Base-by-base conservation (phyloP, 768 basidiomycete genomes). In the Pleurotus djamor region DNA sequence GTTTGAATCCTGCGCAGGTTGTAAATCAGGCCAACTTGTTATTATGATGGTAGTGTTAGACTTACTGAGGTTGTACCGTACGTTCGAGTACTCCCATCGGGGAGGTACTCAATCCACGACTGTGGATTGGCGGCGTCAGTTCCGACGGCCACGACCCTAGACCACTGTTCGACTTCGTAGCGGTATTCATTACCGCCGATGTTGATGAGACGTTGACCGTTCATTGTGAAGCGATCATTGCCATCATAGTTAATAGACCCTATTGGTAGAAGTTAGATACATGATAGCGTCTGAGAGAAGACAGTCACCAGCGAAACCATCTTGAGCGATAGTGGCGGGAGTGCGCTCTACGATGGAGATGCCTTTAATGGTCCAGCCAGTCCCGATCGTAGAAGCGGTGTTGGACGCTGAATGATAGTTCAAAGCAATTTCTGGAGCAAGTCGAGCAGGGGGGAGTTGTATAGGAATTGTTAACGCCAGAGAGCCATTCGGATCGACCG, bases 121-220 rank as follows among this genome's bases (percentile, higher is more conserved):
- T 58, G 36, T 4, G 61, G 61, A 16, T 59, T 61, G 33, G 49
- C 58, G 8, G 58, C 21, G 47, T 59, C 21, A 32, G 54, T 43
- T 28, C 61, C 61, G 17, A 41, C 14, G 7, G 44, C 61, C n/a
- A 54, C 35, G 16, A 61, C n/a, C 34, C 55, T 61, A 7, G 58
- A 54, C 58, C 61, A 61, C n/a, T 61, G 61, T 38, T 61, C 61
- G 16, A 61, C 41, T 32, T 61, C 61, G 45, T 59, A 61, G 17
- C 51, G 61, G 44, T 61, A 61, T 55, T 61, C 58, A 37, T 54
- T 59, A 37, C 52, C 52, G n/a, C 61, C 44, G 16, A 59, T 55
- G 47, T 35, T 49, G 9, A 61, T 47, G n/a, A 61, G 49, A 32
- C 61, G 61, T 35, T 59, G 61, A 33, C 61, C 61, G 16, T 61